Conservation (phyloP, 129 eudicot genomes). For the Escallonia herrerae region DNA sequence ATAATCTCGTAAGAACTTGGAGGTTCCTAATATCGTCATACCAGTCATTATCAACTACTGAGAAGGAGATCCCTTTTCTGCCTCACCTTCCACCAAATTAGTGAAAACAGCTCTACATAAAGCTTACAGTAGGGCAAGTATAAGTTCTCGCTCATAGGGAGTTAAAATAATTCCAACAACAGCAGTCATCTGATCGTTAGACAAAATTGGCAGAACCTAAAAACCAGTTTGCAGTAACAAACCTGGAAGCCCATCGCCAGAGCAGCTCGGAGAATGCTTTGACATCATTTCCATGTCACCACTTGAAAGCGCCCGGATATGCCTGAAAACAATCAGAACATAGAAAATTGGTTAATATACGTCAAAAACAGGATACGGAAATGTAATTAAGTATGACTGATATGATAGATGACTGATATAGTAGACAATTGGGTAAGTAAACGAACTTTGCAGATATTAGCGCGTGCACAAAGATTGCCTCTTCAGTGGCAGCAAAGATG, state of each 20-base stretch:
- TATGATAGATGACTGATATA: neutral
- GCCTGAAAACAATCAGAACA: constrained; percentile 41
- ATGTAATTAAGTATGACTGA: neutral
- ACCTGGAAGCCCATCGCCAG: constrained; percentile 67
- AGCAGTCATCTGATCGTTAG: neutral
- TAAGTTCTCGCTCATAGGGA: too few relatives aligned
- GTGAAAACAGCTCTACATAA: too few relatives aligned
- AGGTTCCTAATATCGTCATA: too few relatives aligned
- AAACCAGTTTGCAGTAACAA: constrained; percentile 4
- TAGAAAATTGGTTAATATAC: too few relatives aligned
- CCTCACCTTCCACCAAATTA: too few relatives aligned
- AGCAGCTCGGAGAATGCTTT: constrained; percentile 46
- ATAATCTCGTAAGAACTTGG: too few relatives aligned
- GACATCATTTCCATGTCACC: constrained; percentile 64
- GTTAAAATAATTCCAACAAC: too few relatives aligned
- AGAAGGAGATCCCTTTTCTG: too few relatives aligned
- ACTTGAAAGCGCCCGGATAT: constrained; percentile 70
- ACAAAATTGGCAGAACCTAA: neutral
- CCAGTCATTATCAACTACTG: too few relatives aligned
- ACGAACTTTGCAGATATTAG: constrained; percentile 87
- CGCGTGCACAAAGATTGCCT: constrained; percentile 81
- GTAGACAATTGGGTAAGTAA: neutral
- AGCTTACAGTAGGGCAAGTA: too few relatives aligned
- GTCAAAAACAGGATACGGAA: neutral
- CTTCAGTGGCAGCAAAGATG: constrained; percentile 87